These are phyloP conservation scores for Trichosporon coremiiforme DNA, from an alignment of 1,284 basidiomycete species.

Conservation along the genomic window DNA sequence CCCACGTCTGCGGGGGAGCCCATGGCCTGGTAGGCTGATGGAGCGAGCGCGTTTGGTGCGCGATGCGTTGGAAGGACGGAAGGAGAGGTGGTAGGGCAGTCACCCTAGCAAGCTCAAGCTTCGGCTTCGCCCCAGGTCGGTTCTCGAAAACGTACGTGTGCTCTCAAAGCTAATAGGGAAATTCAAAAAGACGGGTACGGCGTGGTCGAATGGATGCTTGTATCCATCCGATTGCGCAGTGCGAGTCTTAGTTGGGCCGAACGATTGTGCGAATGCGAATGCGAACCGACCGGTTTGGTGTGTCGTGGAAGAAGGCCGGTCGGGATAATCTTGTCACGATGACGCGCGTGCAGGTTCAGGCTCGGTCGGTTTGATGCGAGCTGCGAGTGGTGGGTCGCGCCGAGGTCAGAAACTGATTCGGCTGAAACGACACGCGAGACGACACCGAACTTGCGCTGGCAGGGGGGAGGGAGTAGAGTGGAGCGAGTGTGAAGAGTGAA, in stretches of 20 bases:
- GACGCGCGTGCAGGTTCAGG: conserved; percentile 5
- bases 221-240: neutral
- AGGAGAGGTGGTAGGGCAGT: conserved; percentile 9
- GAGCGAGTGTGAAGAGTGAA: neutral
- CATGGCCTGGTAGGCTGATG: neutral
- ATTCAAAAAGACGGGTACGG: conserved; percentile 6
- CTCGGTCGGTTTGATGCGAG: conserved; percentile 14
- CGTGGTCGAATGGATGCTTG: conserved; percentile 12
- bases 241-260: neutral
- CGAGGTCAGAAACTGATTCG: neutral
- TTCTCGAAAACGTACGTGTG: conserved; percentile 16
- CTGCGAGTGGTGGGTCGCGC: conserved; percentile 8
- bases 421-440: conserved; percentile 8
- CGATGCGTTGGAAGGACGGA: neutral
- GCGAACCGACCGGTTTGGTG: neutral
- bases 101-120: conserved; percentile 18
- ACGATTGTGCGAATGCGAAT: neutral
- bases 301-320: conserved; percentile 9
- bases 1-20: conserved; percentile 10
- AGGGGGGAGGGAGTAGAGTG: neutral
- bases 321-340: conserved; percentile 10
- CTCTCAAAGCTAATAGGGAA: conserved; percentile 11
- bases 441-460: neutral
- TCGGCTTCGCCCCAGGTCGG: conserved; percentile 8
- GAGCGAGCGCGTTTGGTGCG: neutral